Evolutionary conservation across 805 yeast species (phyloP).

Genomic region (Yamadazyma akitaensis): DNA sequence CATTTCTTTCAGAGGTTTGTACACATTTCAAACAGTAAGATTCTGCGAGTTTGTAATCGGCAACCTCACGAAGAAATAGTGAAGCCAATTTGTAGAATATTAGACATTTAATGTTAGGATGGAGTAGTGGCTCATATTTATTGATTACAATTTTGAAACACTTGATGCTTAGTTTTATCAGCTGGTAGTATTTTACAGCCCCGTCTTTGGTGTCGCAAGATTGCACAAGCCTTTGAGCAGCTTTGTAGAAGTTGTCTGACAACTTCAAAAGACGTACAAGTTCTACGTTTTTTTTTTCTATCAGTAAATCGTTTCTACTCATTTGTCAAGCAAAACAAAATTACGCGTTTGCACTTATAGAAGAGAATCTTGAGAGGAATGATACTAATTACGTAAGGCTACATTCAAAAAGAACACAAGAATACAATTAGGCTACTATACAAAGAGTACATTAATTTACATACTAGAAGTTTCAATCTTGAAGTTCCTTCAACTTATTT

Average conservation of each 20-base stretch:
- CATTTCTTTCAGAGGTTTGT: conserved; percentile 2
- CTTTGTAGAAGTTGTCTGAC: conserved; percentile 19
- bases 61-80: conserved; percentile 41
- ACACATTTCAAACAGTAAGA: conserved; percentile 1
- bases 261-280: conserved; percentile 1
- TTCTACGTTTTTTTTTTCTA: not conserved
- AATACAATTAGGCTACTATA: conserved; percentile 1
- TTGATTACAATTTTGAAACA: conserved; percentile 31
- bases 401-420: not conserved
- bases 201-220: conserved; percentile 18
- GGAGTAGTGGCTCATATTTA: conserved; percentile 25
- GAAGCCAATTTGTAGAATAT: conserved; percentile 35
- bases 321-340: not conserved
- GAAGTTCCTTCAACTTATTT: conserved; percentile 17
- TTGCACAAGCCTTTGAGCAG: conserved; percentile 22
- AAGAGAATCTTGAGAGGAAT: not conserved
- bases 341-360: not conserved
- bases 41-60: conserved; percentile 39
- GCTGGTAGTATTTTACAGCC: conserved; percentile 20
- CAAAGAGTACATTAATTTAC: conserved; percentile 1
- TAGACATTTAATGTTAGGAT: conserved; percentile 29
- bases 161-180: conserved; percentile 35
- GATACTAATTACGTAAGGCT: no score
- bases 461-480: not conserved
- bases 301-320: not conserved